These are phyloP conservation scores for Arthrobotrys iridis DNA, from an alignment of 2,329 filamentous ascomycete species.

Conservation along the genomic window DNA sequence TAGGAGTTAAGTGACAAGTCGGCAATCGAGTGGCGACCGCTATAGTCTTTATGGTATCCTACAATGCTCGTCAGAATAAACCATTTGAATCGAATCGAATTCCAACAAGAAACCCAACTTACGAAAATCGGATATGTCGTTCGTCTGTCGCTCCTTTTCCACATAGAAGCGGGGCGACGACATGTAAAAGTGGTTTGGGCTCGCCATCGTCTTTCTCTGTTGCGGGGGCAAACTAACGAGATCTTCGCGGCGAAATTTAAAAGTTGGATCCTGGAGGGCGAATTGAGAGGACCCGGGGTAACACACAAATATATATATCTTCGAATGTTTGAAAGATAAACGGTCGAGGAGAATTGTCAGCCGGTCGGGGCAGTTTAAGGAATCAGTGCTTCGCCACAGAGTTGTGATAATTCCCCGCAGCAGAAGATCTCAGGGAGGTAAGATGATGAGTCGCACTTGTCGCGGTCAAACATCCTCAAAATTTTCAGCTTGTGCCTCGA, in stretches of 20 bases:
- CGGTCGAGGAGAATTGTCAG: background rate
- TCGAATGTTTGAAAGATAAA: background rate
- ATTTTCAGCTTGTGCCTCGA: conserved; percentile 10
- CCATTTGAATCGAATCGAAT: background rate
- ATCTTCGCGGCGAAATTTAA: background rate
- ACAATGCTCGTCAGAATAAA: background rate
- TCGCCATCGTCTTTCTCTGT: conserved; percentile 22
- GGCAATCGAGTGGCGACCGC: conserved; percentile 36
- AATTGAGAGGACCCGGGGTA: background rate
- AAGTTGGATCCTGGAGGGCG: background rate
- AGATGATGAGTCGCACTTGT: conserved; percentile 20
- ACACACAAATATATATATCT: background rate
- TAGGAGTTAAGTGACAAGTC: conserved; percentile 41
- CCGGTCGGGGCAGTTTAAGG: background rate
- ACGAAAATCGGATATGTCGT: conserved; percentile 36
- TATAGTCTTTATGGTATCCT: conserved; percentile 43
- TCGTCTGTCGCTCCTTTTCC: conserved; percentile 3
- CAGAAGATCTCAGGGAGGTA: too few species aligned
- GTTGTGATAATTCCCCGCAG: conserved; percentile 6
- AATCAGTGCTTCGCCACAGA: background rate
- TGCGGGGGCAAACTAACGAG: background rate
- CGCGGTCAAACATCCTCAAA: conserved; percentile 1
- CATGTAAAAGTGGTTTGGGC: conserved; percentile 42
- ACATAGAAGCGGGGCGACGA: conserved; percentile 49
- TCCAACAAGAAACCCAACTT: background rate